Base-by-base conservation (phyloP, 345 rosid species). In the Eucalyptus grandis region DNA sequence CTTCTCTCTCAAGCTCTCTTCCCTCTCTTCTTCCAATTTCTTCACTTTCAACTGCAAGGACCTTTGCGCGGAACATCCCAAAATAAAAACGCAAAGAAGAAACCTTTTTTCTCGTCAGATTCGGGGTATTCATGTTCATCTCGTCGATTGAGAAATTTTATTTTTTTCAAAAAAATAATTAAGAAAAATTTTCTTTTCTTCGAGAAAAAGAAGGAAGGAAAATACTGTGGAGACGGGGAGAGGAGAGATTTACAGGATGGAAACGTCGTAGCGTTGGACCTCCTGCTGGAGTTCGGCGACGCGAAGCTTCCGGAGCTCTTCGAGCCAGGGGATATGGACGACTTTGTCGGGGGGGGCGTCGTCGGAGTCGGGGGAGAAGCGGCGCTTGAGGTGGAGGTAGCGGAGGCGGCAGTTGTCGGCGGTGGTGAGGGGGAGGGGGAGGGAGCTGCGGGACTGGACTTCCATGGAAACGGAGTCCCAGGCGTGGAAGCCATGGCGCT, bases 401-500 rank as follows among this genome's bases (percentile, higher is more conserved):
- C 95, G 96, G 7, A 90, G 95, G 54, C 88, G 88, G 89, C 99
- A 97, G 91, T 67, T 50, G 26, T 90, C 88, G 58, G 96, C 91
- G 53, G 96, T 90, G 89, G 94, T 67, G 46, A 95, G 87, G 81
- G 93, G 89, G 65, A 53, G 91, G 54, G 96, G 93, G 46, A 91
- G 90, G 86, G 93, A 91, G 91, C 91, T 93, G 50, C 90, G 94
- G 87, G 98, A 89, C 89, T 92, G 98, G 88, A 97, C 90, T 93
- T 96, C 99, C 88, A 91, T 47, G 49, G 99, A 93, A 21, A 96
- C 96, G 89, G 95, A 94, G 30, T 95, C 97, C 99, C 99, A 97
- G 91, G 93, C 93, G 88, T 91, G 72, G 88, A 91, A 91, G 80
- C 99, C 98, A 90, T 97, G 97, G 69, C 98, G 96, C 62, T 96